phyloP scores from a whole-genome alignment of 1,139 yeast genomes.

The Nakaseomyces bracarensis region DNA sequence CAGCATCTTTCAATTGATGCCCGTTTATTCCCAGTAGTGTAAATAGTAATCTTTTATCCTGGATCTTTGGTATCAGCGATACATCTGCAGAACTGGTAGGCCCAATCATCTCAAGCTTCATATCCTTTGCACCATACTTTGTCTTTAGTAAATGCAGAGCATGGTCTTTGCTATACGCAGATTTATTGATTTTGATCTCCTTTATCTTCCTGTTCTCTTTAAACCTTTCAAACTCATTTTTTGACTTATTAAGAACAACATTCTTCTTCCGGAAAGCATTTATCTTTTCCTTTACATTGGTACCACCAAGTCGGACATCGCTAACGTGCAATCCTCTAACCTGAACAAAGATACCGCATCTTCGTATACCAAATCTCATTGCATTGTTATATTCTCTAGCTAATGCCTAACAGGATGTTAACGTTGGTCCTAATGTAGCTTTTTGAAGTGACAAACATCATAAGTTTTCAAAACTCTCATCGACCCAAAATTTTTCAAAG shows the following conservation, averaged over 20 bases:
- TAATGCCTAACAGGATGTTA: too few relatives aligned
- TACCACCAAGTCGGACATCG: conserved; percentile 11
- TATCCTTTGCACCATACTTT: conserved; percentile 17
- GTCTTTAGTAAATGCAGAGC: conserved; percentile 23
- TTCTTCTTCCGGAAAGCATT: conserved; percentile 15
- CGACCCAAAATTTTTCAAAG: too few relatives aligned
- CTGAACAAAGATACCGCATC: not conserved
- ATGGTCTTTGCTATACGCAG: conserved; percentile 27
- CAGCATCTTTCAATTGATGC: conserved; percentile 48
- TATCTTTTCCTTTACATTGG: conserved; percentile 21
- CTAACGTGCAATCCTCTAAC: not conserved
- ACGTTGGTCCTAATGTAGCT: too few relatives aligned
- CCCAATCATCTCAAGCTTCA: conserved; percentile 27
- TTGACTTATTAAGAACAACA: conserved; percentile 14
- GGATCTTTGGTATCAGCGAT: conserved; percentile 26
- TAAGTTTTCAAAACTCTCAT: too few relatives aligned
- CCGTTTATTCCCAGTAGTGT: conserved; percentile 51
- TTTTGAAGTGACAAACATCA: too few relatives aligned
- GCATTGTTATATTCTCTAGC: too few relatives aligned
- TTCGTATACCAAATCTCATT: not conserved
- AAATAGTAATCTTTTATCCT: conserved; percentile 41
- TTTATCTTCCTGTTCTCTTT: conserved; percentile 14
- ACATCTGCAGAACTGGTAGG: conserved; percentile 32
- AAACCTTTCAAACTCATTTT: conserved; percentile 18
- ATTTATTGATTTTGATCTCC: conserved; percentile 21